Evolutionary conservation across 1,284 basidiomycete species (phyloP).

Genomic region (Quambalaria eucalypti): DNA sequence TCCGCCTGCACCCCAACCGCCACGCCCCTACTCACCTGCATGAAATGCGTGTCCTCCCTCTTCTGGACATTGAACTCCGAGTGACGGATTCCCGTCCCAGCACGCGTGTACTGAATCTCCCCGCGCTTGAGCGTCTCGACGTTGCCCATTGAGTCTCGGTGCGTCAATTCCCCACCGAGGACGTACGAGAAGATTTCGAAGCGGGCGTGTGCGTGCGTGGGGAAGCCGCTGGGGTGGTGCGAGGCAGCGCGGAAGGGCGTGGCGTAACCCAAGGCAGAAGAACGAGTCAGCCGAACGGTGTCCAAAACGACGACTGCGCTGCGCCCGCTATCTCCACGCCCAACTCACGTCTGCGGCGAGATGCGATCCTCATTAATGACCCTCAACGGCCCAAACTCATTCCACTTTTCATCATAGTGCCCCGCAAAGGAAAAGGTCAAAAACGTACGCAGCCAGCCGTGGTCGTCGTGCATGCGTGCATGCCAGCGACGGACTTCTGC

Average conservation of each 20-base stretch:
- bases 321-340: too few species aligned
- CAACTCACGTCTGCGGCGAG: slow-evolving; percentile 52
- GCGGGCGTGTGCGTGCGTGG: slow-evolving; percentile 64
- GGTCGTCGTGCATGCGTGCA: slow-evolving; percentile 51
- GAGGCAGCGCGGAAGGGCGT: neutral
- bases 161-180: slow-evolving; percentile 65
- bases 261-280: too few species aligned
- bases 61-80: slow-evolving; percentile 62
- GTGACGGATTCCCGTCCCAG: slow-evolving; percentile 72
- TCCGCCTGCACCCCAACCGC: neutral
- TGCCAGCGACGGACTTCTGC: neutral
- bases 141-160: slow-evolving; percentile 74
- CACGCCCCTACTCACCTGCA: slow-evolving; percentile 16
- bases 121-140: slow-evolving; percentile 76
- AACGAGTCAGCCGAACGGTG: too few species aligned
- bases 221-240: slow-evolving; percentile 57
- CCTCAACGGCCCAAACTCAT: slow-evolving; percentile 49
- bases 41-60: slow-evolving; percentile 47
- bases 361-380: slow-evolving; percentile 85
- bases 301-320: too few species aligned
- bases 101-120: slow-evolving; percentile 79
- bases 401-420: slow-evolving; percentile 59
- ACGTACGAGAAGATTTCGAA: slow-evolving; percentile 85
- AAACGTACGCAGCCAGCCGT: slow-evolving; percentile 67
- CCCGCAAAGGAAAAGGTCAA: slow-evolving; percentile 60